A percentile compares a stretch with the other conserved stretches of the same genome.
Evolutionary conservation across 257 asterid genomes (phyloP).

Genomic region (Cordia subcordata): DNA sequence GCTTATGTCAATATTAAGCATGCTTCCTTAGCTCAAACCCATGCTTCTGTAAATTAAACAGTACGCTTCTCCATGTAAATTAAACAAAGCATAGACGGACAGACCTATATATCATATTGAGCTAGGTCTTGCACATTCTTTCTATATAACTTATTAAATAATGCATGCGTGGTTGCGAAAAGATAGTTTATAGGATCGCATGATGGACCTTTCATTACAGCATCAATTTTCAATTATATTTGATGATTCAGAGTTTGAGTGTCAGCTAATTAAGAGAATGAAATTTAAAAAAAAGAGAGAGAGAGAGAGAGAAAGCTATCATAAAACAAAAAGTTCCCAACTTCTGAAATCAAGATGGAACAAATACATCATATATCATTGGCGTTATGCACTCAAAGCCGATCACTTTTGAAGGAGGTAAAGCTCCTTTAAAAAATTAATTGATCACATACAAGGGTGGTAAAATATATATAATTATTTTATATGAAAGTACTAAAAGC

Average conservation of each 20-base stretch:
- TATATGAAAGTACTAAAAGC: too few species aligned
- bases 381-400: background rate
- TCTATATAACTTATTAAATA: too few species aligned
- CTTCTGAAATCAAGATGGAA: background rate
- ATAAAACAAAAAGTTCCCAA: background rate
- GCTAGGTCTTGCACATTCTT: background rate
- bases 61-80: background rate
- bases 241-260: too few species aligned
- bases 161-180: background rate
- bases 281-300: too few species aligned
- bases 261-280: too few species aligned
- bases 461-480: too few species aligned
- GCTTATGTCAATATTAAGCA: background rate
- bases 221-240: too few species aligned
- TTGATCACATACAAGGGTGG: too few species aligned
- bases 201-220: background rate
- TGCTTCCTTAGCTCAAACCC: background rate
- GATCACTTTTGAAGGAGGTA: background rate
- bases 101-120: background rate
- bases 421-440: too few species aligned
- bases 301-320: too few species aligned
- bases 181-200: background rate
- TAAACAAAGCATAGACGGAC: background rate
- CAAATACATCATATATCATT: background rate
- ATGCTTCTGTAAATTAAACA: background rate